Conservation (phyloP, 805 yeast species). For the Pichia kluyveri region DNA sequence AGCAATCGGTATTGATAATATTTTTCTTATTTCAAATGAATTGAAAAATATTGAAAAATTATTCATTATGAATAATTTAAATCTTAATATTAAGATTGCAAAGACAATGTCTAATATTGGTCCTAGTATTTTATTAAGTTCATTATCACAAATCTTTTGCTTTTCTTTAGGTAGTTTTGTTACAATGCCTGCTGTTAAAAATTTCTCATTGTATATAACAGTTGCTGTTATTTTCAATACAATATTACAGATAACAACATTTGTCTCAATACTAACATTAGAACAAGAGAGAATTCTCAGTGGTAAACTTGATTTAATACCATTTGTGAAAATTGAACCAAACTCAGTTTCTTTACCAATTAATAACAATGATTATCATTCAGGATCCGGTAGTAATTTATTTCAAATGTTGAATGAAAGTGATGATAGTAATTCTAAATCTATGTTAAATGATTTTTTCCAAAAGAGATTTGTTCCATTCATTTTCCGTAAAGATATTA, state of each 20-base stretch:
- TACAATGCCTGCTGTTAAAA: slow-evolving; percentile 92
- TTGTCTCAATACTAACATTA: slow-evolving; percentile 60
- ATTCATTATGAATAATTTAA: slow-evolving; percentile 24
- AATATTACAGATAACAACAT: slow-evolving; percentile 69
- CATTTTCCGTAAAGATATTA: slow-evolving; percentile 39
- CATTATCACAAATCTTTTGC: slow-evolving; percentile 70
- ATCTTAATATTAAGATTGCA: slow-evolving; percentile 51
- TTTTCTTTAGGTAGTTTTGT: slow-evolving; percentile 73
- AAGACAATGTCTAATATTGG: slow-evolving; percentile 67
- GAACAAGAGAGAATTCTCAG: slow-evolving; percentile 57
- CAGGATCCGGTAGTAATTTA: slow-evolving; percentile 13
- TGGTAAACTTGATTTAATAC: slow-evolving; percentile 51
- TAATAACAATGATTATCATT: not conserved
- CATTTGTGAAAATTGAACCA: slow-evolving; percentile 33
- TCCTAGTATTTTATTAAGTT: slow-evolving; percentile 76
- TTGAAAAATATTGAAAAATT: slow-evolving; percentile 44
- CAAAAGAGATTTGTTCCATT: slow-evolving; percentile 48
- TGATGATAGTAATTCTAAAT: slow-evolving; percentile 11
- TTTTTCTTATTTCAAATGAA: slow-evolving; percentile 79
- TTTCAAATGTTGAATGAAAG: slow-evolving; percentile 16
- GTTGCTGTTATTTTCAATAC: slow-evolving; percentile 77
- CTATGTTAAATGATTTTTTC: slow-evolving; percentile 33
- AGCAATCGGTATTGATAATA: slow-evolving; percentile 93
- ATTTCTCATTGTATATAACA: slow-evolving; percentile 87
- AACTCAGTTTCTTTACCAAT: slow-evolving; percentile 10